Conservation (phyloP, 2,329 filamentous ascomycete genomes). For the Aureobasidium pullulans region DNA sequence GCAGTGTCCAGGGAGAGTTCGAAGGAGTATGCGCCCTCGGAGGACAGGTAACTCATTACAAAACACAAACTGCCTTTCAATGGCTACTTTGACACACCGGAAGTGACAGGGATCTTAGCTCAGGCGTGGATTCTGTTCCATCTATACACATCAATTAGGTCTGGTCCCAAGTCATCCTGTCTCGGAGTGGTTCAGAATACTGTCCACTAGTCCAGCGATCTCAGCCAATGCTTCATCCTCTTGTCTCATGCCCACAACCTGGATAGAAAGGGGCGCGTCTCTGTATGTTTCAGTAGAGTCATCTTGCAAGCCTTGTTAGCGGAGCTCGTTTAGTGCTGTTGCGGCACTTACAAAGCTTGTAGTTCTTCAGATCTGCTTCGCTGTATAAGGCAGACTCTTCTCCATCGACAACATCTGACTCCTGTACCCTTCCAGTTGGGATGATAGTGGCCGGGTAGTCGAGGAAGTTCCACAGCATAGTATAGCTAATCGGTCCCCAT, state of each 20-base stretch:
- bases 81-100: too few species aligned
- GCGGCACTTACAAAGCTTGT: slow-evolving; percentile 37
- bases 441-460: slow-evolving; percentile 46
- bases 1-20: too few species aligned
- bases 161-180: too few species aligned
- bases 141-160: too few species aligned
- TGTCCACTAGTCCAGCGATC: slow-evolving; percentile 14
- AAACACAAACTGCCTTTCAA: too few species aligned
- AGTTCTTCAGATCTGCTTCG: slow-evolving; percentile 39
- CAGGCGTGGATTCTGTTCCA: too few species aligned
- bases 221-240: slow-evolving; percentile 48
- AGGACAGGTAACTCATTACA: too few species aligned
- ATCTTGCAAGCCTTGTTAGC: not conserved
- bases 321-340: not conserved
- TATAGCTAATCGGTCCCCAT: slow-evolving; percentile 41
- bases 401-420: slow-evolving; percentile 22
- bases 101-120: too few species aligned
- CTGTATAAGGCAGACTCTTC: slow-evolving; percentile 23
- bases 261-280: slow-evolving; percentile 45
- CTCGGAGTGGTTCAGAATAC: not conserved
- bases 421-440: slow-evolving; percentile 26
- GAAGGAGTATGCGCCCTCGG: too few species aligned
- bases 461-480: slow-evolving; percentile 31
- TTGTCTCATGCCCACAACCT: slow-evolving; percentile 46
- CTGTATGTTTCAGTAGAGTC: slow-evolving; percentile 40